Base-by-base conservation (phyloP, 768 basidiomycete genomes). In the Terana coerulea region DNA sequence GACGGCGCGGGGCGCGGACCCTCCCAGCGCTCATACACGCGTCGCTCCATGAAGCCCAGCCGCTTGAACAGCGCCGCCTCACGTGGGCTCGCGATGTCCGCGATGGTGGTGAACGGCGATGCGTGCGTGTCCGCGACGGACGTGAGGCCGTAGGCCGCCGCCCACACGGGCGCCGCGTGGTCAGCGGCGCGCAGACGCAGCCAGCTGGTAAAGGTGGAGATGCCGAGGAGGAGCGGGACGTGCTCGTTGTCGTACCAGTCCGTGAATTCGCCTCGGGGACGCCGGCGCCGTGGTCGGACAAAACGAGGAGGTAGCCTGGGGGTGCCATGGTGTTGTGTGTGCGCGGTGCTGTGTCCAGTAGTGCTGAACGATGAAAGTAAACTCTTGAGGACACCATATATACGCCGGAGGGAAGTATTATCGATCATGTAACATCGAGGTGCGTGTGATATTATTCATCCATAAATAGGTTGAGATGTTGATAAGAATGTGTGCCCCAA, bases 221-320 rank as follows among this genome's bases (percentile, higher is more conserved):
- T 59, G 28, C 58, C 52, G 47, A 70, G 61, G 17, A 72, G 68
- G 9, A 71, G 64, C 2, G 74, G 74, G 19, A 81, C 74, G 59
- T 84, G 81, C 57, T 82, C 80, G 48, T 78, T 67, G 44, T 70
- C 61, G 64, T 81, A 83, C 82, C 81, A 83, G 41, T 76, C 68
- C 49, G 78, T 73, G 63, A 77, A 79, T 17, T 71, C 67, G 11
- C 65, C 14, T 76, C 74, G 2, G 63, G 24, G 31, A 69, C 64
- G 22, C 41, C 47, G 2, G 57, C 33, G 5, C 67, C 67, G 4
- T 59, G 54, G 30, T 68, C 67, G 39, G 60, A 51, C 50, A 63
- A 61, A 12, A 63, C 64, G 49, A 61, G 57, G 34, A 65, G 58
- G 26, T 56, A 56, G 15, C 54, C 64, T 6, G 54, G 54, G 8